Evolutionary conservation across 2,329 filamentous ascomycete genomes (phyloP), one percentile per base, ranked within the genome.

Genomic region (Fusarium euwallaceae): DNA sequence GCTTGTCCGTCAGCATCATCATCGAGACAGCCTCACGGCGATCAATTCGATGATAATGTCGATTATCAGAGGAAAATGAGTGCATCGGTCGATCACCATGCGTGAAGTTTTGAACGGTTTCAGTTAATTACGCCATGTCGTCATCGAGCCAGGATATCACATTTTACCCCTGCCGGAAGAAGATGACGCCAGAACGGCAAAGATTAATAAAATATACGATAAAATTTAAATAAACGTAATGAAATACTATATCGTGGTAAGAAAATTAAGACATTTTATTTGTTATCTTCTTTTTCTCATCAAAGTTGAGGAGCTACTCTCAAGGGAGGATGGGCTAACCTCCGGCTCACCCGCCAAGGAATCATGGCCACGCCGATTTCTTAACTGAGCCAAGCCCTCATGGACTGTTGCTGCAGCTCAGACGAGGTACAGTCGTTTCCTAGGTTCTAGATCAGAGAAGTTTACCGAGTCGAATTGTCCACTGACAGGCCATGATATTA

Each of bases 131-230:
- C 36, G 6, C 14, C 4, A 17, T 71, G 45, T 61, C 59, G 53
- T 64, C 55, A 72, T 64, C 55, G 22, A 48, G 11, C 12, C 67
- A 36, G 45, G n/a, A 24, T 22, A 10, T 8, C 36, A 32, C 20
- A 7, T 16, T 22, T 43, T 36, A 51, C 56, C 45, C 64, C 56
- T 69, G 55, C 29, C 22, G 55, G 24, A 20, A 37, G 2, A 34
- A 27, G n/a, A 69, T 61, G 9, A 34, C 17, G 0, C 32, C 32
- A 36, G 32, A 32, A 32, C 3, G 32, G 32, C 10, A 32, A 32
- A 11, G 2, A 12, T 11, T 32, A 27, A 8, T 27, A 27, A 27
- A 27, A 27, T 27, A 27, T 27, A 27, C 27, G 2, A 27, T 27
- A 27, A 4, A 11, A 32, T 32, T 12, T 32, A 32, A 10, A 32